Conservation (phyloP, 805 yeast species). For the Nakazawaea molendinolei region DNA sequence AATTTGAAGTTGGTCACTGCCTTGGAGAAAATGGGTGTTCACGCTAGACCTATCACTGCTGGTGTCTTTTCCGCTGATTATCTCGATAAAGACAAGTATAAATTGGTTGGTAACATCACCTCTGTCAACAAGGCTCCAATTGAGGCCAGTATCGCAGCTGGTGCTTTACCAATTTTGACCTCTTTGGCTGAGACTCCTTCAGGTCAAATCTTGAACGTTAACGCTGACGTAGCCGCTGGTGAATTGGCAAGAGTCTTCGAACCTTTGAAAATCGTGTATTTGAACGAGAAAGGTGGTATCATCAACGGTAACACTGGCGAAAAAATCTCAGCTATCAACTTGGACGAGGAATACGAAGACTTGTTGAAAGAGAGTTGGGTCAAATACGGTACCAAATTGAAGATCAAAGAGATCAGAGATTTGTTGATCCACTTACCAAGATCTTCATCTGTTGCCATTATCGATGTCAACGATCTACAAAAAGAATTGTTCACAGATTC, state of each 20-base stretch:
- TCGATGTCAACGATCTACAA: constrained; percentile 89
- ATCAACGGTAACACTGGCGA: constrained; percentile 89
- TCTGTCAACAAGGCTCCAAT: constrained; percentile 84
- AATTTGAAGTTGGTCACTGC: constrained; percentile 94
- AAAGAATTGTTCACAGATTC: constrained; percentile 97
- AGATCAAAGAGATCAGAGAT: constrained; percentile 94
- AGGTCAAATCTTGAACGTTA: constrained; percentile 94
- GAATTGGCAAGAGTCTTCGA: constrained; percentile 95
- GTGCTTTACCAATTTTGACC: constrained; percentile 93
- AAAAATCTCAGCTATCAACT: constrained; percentile 80
- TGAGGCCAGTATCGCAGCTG: constrained; percentile 92
- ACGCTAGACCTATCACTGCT: constrained; percentile 96
- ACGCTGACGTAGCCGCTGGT: constrained; percentile 99
- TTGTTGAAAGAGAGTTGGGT: constrained; percentile 95
- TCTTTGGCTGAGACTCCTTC: constrained; percentile 95
- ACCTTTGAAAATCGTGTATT: constrained; percentile 92
- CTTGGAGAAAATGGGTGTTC: constrained; percentile 91
- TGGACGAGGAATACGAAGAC: constrained; percentile 93
- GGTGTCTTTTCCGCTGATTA: constrained; percentile 95
- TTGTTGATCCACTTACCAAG: constrained; percentile 90
- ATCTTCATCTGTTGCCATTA: constrained; percentile 96
- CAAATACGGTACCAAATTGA: constrained; percentile 95
- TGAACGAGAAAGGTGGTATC: constrained; percentile 97
- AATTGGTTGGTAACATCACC: constrained; percentile 85
- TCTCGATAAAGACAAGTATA: constrained; percentile 83